phyloP scores from a whole-genome alignment of 106 monocot species.

The Chionographis japonica region DNA sequence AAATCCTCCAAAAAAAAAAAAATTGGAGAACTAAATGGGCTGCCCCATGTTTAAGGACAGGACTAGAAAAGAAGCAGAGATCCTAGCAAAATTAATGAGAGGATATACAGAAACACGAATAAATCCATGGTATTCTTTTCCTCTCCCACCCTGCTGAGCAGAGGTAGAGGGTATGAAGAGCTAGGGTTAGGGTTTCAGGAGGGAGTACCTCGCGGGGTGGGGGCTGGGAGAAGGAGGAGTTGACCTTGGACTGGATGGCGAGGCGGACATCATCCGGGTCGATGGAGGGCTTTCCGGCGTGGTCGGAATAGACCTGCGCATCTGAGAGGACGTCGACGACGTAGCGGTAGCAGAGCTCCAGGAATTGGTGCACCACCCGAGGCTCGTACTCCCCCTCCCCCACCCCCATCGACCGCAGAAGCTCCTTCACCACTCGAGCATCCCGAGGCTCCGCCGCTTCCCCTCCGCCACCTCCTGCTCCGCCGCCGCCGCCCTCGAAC shows the following conservation, averaged over 20 bases:
- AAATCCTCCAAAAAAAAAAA: too few species aligned
- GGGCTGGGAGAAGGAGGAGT: conserved; percentile 97
- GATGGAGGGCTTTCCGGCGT: conserved; percentile 69
- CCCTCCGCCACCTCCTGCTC: conserved; percentile 8
- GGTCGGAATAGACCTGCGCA: conserved; percentile 85
- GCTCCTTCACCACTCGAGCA: conserved; percentile 68
- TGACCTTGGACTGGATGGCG: conserved; percentile 88
- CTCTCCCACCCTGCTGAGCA: too few species aligned
- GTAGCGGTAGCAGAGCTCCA: conserved; percentile 90
- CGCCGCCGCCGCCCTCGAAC: conserved; percentile 15
- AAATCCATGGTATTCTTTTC: too few species aligned
- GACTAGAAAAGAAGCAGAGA: too few species aligned
- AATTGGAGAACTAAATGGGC: too few species aligned
- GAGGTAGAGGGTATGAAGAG: neutral
- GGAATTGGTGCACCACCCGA: conserved; percentile 83
- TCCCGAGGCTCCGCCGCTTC: conserved; percentile 63
- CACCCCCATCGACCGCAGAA: conserved; percentile 91
- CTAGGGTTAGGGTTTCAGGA: conserved; percentile 1
- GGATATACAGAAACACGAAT: too few species aligned
- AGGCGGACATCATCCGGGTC: conserved; percentile 92
- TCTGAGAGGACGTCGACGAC: conserved; percentile 82
- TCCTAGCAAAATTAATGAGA: too few species aligned
- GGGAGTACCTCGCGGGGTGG: conserved; percentile 89
- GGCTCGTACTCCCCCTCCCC: conserved; percentile 72
- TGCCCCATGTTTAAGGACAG: too few species aligned